A percentile compares a stretch with the other conserved stretches of the same genome.
Evolutionary conservation across 2,329 filamentous ascomycete genomes (phyloP).

Genomic region (Colletotrichum sp.): DNA sequence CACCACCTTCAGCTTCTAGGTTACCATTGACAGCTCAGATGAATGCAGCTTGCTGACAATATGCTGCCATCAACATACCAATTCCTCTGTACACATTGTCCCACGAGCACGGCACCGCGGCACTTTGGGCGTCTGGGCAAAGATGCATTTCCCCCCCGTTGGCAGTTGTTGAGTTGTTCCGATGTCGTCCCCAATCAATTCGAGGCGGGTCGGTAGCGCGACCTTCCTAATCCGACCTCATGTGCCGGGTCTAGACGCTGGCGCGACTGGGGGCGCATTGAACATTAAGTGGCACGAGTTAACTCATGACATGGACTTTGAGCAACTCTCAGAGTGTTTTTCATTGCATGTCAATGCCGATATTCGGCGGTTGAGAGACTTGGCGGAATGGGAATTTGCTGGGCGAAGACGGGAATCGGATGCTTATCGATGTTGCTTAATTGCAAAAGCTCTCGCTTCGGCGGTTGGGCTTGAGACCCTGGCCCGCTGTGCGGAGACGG

Average conservation of each 20-base stretch:
- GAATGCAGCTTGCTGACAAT: not conserved
- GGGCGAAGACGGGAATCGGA: not conserved
- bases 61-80: not conserved
- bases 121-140: constrained; percentile 1
- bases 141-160: not conserved
- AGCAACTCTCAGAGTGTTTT: not conserved
- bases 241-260: not conserved
- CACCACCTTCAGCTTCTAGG: not conserved
- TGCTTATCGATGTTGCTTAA: not conserved
- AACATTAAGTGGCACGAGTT: not conserved
- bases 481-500: not conserved
- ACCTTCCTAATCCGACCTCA: constrained; percentile 13
- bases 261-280: not conserved
- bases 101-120: not conserved
- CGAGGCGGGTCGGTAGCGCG: not conserved
- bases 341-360: not conserved
- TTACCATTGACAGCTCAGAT: not conserved
- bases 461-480: not conserved
- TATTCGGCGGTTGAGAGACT: not conserved
- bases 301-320: not conserved
- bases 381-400: not conserved
- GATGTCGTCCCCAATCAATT: not conserved
- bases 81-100: not conserved
- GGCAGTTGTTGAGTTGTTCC: not conserved
- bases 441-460: not conserved